Base-by-base conservation (phyloP, 352 stramenopile species). In the Globisporangium splendens region DNA sequence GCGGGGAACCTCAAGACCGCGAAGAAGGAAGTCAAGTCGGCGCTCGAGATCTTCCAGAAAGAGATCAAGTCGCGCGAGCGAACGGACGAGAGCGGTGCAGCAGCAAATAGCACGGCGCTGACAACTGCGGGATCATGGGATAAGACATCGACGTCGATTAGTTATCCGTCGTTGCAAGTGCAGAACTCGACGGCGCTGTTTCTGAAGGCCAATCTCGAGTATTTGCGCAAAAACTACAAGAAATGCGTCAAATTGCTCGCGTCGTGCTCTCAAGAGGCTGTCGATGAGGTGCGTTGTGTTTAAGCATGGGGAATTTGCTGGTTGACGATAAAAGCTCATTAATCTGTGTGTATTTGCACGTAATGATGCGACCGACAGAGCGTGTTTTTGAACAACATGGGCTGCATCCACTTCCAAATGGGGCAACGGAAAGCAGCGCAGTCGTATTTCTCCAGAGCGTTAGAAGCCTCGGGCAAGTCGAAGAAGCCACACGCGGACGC, bases 141-240 rank as follows among this genome's bases (percentile, higher is more conserved):
- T 47, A 91, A 91, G 56, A 91, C 83, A 13, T 87, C 80, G 35
- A 88, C 80, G 10, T 63, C 69, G 20, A 88, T 92, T 61, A 79
- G 82, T 44, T 80, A 96, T 38, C 89, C 88, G 42, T 78, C 83
- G 44, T 61, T 90, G 7, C 70, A 72, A n/a, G 75, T 96, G 48
- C 85, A 96, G 58, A 96, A 97, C 66, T 86, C 89, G 21, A 92
- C 86, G 20, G 89, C 77, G 46, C 68, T 97, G 56, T 98, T 96
- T 70, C 72, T 98, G 28, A 97, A 96, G 72, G 91, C 91, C 14
- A 96, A 98, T 58, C 73, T 97, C 57, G 91, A 97, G 78, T 96
- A 97, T 86, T 83, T 98, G 74, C 83, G 92, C 52, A 88, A 89
- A 63, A 97, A 97, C 69, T 96, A 96, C 75, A 96, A 95, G 71